These are phyloP conservation scores for Craspedostauros australis DNA, from an alignment of 108 stramenopile genomes.

Conservation along the genomic window DNA sequence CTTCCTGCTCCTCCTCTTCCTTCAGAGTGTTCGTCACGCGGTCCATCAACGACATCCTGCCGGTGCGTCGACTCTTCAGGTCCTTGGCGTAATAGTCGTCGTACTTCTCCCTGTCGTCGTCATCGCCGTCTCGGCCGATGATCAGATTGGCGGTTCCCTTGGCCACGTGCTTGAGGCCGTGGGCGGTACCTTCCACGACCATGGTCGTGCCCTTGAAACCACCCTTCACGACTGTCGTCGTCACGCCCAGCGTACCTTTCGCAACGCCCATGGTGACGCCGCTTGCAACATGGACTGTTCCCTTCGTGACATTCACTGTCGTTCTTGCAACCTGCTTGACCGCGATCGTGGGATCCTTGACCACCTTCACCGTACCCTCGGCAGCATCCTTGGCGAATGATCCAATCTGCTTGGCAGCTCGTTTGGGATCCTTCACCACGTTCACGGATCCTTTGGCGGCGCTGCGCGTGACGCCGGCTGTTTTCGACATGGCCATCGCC, in stretches of 20 bases:
- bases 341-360: slow-evolving; percentile 15
- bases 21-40: too few species aligned
- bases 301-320: slow-evolving; percentile 1
- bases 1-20: too few species aligned
- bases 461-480: too few species aligned
- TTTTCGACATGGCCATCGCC: too few species aligned
- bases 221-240: slow-evolving; percentile 11
- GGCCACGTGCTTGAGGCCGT: too few species aligned
- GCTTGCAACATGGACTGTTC: slow-evolving; percentile 10
- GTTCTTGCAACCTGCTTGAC: slow-evolving; percentile 8
- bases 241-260: slow-evolving; percentile 11
- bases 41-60: slow-evolving; percentile 3
- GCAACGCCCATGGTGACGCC: slow-evolving; percentile 13
- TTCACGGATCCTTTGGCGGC: slow-evolving; percentile 18
- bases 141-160: too few species aligned
- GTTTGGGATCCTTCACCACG: slow-evolving; percentile 15
- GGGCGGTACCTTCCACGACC: too few species aligned
- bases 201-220: slow-evolving; percentile 18
- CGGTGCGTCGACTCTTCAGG: slow-evolving; percentile 3
- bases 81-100: slow-evolving; percentile 11
- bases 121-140: background rate
- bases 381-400: slow-evolving; percentile 20
- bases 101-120: slow-evolving; percentile 4
- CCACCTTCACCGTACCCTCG: slow-evolving; percentile 14
- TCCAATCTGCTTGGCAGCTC: slow-evolving; percentile 11